These are phyloP conservation scores for Cutaneotrichosporon dermatis DNA, from an alignment of 1,284 basidiomycete species.

Conservation along the genomic window DNA sequence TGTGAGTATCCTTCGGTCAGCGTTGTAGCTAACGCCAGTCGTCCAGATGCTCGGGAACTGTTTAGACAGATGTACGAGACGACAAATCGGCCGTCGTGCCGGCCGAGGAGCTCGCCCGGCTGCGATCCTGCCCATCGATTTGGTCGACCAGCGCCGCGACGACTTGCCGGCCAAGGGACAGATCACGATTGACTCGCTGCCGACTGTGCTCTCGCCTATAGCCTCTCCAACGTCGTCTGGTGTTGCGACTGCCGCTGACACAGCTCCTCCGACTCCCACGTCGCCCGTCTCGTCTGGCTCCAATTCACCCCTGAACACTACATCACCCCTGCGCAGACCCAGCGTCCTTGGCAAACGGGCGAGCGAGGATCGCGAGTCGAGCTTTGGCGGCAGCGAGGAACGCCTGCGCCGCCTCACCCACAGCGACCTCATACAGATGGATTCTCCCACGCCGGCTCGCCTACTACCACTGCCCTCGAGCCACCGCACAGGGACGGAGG, in stretches of 20 bases:
- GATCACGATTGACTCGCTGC: constrained; percentile 15
- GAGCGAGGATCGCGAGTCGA: constrained; percentile 40
- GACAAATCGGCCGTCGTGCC: constrained; percentile 39
- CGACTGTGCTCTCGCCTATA: constrained; percentile 12
- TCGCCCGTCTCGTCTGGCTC: constrained; percentile 1
- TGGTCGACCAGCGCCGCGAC: constrained; percentile 9
- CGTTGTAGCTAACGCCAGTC: constrained; percentile 24
- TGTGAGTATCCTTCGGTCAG: constrained; percentile 25
- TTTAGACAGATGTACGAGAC: constrained; percentile 43
- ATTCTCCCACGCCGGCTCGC: background rate
- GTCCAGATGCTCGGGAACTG: constrained; percentile 39
- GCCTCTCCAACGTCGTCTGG: constrained; percentile 30
- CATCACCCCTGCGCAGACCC: constrained; percentile 5
- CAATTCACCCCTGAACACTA: background rate
- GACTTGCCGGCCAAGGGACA: constrained; percentile 16
- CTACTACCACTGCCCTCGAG: background rate
- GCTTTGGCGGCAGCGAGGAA: constrained; percentile 27
- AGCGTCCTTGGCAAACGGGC: constrained; percentile 38
- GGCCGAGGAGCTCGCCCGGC: constrained; percentile 45
- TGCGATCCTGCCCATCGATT: constrained; percentile 33
- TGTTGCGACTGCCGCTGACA: constrained; percentile 23
- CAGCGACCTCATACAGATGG: constrained; percentile 13
- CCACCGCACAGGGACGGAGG: too few species aligned
- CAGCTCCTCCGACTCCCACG: constrained; percentile 9
- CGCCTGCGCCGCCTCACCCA: constrained; percentile 8